A percentile compares a stretch with the other conserved stretches of the same genome.
Conservation (phyloP, 345 rosid genomes). For the Populus alba region DNA sequence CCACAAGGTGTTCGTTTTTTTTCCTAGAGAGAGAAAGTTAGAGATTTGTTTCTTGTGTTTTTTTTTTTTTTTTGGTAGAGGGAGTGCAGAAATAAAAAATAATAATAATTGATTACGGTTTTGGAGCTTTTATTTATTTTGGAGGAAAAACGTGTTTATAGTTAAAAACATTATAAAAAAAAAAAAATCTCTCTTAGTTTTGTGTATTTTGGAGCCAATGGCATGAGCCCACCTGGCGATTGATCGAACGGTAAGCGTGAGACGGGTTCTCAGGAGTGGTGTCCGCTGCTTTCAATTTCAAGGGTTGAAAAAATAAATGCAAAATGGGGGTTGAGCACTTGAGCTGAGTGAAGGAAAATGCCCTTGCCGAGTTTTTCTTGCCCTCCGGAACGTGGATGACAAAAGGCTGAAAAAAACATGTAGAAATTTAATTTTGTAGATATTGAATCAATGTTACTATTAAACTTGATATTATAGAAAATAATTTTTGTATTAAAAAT, state of each 20-base stretch:
- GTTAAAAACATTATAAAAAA: neutral
- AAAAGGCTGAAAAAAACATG: too few relatives aligned
- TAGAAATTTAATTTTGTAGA: too few relatives aligned
- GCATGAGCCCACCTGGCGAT: constrained; percentile 1
- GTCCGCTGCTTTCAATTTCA: neutral
- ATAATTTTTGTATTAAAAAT: too few relatives aligned
- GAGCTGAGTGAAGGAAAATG: neutral
- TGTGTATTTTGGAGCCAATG: neutral
- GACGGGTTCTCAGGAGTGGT: neutral
- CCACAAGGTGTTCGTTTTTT: neutral
- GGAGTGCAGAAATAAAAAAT: neutral
- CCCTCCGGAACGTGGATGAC: neutral
- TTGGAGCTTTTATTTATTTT: constrained; percentile 17
- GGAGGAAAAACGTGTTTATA: constrained; percentile 25
- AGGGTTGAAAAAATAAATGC: neutral
- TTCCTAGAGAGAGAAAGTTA: neutral
- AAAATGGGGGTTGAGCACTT: neutral
- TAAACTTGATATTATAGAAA: too few relatives aligned
- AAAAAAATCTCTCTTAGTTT: neutral
- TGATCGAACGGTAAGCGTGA: constrained; percentile 17
- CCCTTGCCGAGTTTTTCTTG: neutral
- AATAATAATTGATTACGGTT: constrained; percentile 8
- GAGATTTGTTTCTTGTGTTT: neutral
- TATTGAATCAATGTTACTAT: too few relatives aligned
- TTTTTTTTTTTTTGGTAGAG: neutral